Conservation (phyloP, 2,329 filamentous ascomycete species). For the Rasamsonia emersonii region DNA sequence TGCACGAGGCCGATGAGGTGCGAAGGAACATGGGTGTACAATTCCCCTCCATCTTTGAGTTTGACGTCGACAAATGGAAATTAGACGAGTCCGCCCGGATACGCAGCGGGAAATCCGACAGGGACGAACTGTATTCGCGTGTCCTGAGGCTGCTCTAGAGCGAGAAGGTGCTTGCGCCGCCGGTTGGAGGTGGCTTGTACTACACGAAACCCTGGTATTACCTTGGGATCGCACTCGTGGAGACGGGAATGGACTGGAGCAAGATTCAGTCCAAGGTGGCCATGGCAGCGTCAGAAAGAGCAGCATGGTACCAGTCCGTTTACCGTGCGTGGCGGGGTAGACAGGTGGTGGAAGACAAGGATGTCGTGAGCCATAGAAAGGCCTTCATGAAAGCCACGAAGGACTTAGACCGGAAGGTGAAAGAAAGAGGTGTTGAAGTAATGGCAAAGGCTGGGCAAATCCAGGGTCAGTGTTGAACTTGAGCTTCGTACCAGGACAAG, state of each 20-base stretch:
- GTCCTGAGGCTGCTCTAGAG: background rate
- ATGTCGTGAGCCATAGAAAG: background rate
- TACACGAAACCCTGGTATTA: background rate
- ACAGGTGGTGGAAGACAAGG: background rate
- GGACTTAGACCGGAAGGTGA: background rate
- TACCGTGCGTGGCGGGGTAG: background rate
- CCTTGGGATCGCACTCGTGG: background rate
- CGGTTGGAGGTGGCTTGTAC: background rate
- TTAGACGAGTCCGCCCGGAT: too few relatives aligned
- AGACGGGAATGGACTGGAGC: background rate
- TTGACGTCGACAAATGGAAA: background rate
- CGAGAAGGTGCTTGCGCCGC: background rate
- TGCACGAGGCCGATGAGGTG: background rate
- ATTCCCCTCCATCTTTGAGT: background rate
- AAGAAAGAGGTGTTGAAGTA: too few relatives aligned
- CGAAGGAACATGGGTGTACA: background rate
- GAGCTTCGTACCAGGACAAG: too few relatives aligned
- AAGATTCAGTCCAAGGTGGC: background rate
- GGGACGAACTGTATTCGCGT: too few relatives aligned
- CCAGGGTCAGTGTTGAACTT: too few relatives aligned
- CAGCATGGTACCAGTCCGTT: background rate
- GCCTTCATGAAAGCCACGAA: background rate
- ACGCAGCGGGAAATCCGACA: background rate
- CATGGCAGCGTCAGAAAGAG: background rate
- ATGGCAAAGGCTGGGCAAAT: too few relatives aligned